Base-by-base conservation (phyloP, 257 asterid species). In the Solanum medicagineum region DNA sequence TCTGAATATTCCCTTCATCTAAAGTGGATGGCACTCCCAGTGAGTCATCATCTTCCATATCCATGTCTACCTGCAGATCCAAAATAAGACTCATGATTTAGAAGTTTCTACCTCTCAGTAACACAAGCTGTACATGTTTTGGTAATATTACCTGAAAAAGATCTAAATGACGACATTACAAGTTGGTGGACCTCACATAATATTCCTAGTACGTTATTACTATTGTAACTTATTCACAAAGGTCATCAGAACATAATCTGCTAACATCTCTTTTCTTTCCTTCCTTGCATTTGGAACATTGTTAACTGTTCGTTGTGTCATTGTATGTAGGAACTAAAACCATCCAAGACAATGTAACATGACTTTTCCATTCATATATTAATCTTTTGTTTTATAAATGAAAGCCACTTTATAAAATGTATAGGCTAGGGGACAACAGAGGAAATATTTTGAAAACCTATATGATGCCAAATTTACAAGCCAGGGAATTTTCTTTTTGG, bases 31-130 rank as follows among this genome's bases (percentile, higher is more conserved):
- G 69, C 68, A 81, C 91, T 79, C 89, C 87, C 51, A 66, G 56
- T 56, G 86, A 55, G 86, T 90, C 91, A 60, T 86, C 93, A 85
- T 96, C 99, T 86, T 92, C 99, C 81, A 91, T 93, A 90, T 96
- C 99, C 99, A 96, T 96, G 88, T 95, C 99, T 85, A 96, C 98
- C 99, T 96, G 94, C 69, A 84, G 80, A 26, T 51, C 63, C 10
- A 26, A 77, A 77, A 51, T 51, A 77, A 53, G 65, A 53, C 47
- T 29, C 65, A 5, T 51, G 22, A 51, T 77, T 77, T 51, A 77
- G 63, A 77, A 77, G 47, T 16, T 77, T 51, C 65, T 24, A 75
- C 62, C 82, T 47, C 81, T 26, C 45, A 75, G 24, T 49, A 24
- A 26, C 82, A 47, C 62, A 49, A 24, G 42, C 62, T 26, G 40